Conservation (phyloP, 352 stramenopile species). For the Phytophthora nicotianae region DNA sequence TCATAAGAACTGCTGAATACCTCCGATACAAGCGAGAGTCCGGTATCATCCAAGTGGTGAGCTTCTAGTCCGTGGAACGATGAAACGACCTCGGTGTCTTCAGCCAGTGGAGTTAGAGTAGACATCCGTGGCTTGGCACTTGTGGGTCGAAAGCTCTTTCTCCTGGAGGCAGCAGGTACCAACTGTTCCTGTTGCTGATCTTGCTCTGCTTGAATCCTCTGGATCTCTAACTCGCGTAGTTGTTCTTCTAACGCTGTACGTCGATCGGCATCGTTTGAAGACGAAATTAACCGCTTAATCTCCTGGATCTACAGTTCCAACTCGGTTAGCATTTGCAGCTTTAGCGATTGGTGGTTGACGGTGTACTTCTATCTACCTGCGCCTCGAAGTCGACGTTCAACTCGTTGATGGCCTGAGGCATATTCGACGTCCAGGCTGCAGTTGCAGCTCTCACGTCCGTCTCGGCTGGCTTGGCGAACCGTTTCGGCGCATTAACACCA, state of each 20-base stretch:
- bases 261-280: conserved; percentile 66
- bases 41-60: conserved; percentile 43
- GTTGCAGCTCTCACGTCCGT: conserved; percentile 6
- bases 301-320: conserved; percentile 61
- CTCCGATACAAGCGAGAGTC: conserved; percentile 54
- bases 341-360: neutral
- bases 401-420: conserved; percentile 71
- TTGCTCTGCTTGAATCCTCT: conserved; percentile 54
- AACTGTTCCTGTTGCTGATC: conserved; percentile 19
- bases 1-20: conserved; percentile 75
- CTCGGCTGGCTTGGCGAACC: conserved; percentile 11
- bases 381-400: conserved; percentile 72
- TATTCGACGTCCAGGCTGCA: conserved; percentile 16
- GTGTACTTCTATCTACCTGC: conserved; percentile 40
- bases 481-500: conserved; percentile 17
- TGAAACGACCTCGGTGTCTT: conserved; percentile 66
- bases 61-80: conserved; percentile 51
- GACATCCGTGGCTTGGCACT: conserved; percentile 67
- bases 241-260: conserved; percentile 68
- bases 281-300: conserved; percentile 78
- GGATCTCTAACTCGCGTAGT: conserved; percentile 65
- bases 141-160: conserved; percentile 75
- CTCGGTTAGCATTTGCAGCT: conserved; percentile 10
- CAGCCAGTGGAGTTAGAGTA: conserved; percentile 57
- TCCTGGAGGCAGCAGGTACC: conserved; percentile 14